These are phyloP conservation scores for Chalaropsis ovoidea DNA, from an alignment of 2,329 filamentous ascomycete genomes.

Conservation along the genomic window DNA sequence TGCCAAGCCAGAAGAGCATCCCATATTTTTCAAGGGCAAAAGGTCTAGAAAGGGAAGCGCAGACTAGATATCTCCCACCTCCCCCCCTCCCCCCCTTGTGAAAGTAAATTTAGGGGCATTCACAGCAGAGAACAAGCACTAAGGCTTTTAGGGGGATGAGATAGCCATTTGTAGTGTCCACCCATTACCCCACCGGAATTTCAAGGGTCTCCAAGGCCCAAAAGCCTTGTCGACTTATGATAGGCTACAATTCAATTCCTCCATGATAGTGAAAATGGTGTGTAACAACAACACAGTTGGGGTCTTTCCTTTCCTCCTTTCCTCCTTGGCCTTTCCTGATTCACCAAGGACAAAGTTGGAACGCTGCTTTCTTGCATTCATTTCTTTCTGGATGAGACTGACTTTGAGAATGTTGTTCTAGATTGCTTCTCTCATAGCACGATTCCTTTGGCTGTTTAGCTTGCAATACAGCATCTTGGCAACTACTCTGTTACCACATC, in stretches of 20 bases:
- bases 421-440: no score
- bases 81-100: no score
- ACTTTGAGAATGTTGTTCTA: no score
- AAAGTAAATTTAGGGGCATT: no score
- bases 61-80: no score
- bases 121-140: no score
- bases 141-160: no score
- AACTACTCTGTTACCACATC: not conserved
- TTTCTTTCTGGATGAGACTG: no score
- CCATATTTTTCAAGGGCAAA: not conserved
- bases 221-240: not conserved
- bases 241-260: not conserved
- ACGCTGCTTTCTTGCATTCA: no score
- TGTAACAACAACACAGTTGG: constrained; percentile 1
- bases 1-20: not conserved
- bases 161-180: no score
- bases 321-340: not conserved
- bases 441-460: no score
- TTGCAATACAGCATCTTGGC: not conserved
- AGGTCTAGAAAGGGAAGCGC: no score
- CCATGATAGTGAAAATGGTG: not conserved
- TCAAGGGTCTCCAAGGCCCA: not conserved
- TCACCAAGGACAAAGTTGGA: not conserved
- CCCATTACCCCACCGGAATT: constrained; percentile 3
- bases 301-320: not conserved